Evolutionary conservation across 495 filamentous ascomycete species (phyloP), one percentile per base, ranked within the genome.

Genomic region (Xylaria intraflava): DNA sequence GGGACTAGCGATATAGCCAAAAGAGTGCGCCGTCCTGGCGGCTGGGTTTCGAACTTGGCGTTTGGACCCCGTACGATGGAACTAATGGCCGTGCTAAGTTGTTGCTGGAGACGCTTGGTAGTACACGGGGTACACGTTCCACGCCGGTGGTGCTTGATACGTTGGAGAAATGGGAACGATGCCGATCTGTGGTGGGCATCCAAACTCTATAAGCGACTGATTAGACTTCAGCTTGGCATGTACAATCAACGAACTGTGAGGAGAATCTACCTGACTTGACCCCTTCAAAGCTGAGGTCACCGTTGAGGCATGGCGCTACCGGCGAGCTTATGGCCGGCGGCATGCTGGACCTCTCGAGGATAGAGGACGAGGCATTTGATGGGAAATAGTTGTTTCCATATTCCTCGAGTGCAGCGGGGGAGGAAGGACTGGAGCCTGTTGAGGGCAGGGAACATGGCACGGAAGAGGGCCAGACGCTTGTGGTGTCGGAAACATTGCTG

Each of bases 371-470:
- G 26, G 69, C 60, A 41, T 68, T 72, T 6, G 64, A 66, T 26
- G 68, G 65, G 11, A 72, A 65, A 43, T 72, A 74, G 29, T 64
- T 65, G 20, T 58, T 56, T 14, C 60, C 56, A 41, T 66, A 72
- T 6, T 73, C 72, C 17, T 76, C 72, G 11, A 65, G 61, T 29
- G 56, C 61, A 4, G 51, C 65, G 17, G 71, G 72, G 0, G 73
- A 72, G 0, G 67, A 61, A 2, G 74, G 72, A 42, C 73, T 76
- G 2, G 74, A 74, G 6, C 61, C 71, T 8, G 65, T 66, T 27
- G 72, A 73, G 14, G 65, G 51, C 12, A 68, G 58, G 8, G 65
- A 65, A 16, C 59, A 62, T 26, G 63, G 47, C 11, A 71, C 60
- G 11, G 57, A 51, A 19, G 62, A 17, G 19, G 65, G 55, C 70